Evolutionary conservation across 164 flowering plant genomes (phyloP).

Genomic region (Liriodendron chinense): DNA sequence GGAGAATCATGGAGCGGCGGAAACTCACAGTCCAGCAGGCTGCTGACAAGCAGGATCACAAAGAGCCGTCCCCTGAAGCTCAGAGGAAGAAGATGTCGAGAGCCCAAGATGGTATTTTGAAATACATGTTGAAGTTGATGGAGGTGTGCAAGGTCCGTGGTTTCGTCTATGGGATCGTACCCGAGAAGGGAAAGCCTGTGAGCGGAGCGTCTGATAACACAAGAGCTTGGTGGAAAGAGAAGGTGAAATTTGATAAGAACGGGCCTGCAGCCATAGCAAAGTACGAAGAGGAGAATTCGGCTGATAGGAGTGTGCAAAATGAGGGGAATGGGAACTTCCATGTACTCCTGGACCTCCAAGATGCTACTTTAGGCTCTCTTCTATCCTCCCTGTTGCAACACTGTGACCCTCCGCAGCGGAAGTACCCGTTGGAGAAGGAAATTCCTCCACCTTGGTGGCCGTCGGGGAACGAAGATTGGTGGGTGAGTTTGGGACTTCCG

Average conservation of each 20-base stretch:
- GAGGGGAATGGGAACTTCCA: slow-evolving; percentile 15
- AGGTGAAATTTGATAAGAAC: slow-evolving; percentile 58
- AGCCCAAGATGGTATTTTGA: slow-evolving; percentile 65
- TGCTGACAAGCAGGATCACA: slow-evolving; percentile 21
- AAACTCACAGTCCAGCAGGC: slow-evolving; percentile 20
- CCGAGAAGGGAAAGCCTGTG: slow-evolving; percentile 83
- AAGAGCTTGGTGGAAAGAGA: slow-evolving; percentile 70
- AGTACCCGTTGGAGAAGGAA: slow-evolving; percentile 36
- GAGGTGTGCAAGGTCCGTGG: slow-evolving; percentile 73
- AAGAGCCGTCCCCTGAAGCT: slow-evolving; percentile 22
- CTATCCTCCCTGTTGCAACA: slow-evolving; percentile 38
- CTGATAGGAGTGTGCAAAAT: slow-evolving; percentile 11
- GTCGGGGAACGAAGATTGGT: slow-evolving; percentile 37
- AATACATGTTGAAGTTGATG: slow-evolving; percentile 64
- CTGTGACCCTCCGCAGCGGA: slow-evolving; percentile 41
- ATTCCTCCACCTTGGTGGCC: slow-evolving; percentile 49
- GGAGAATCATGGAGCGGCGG: slow-evolving; percentile 33
- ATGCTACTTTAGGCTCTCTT: slow-evolving; percentile 37
- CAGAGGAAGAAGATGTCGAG: slow-evolving; percentile 46
- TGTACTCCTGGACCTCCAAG: slow-evolving; percentile 31
- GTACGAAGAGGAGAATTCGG: slow-evolving; percentile 26
- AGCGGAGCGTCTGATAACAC: slow-evolving; percentile 72
- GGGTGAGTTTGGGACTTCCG: slow-evolving; percentile 28
- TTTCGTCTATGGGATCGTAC: slow-evolving; percentile 79
- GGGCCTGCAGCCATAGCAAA: slow-evolving; percentile 67